Evolutionary conservation across 805 yeast genomes (phyloP), one percentile per base, ranked within the genome.

Genomic region (Lachancea meyersii): DNA sequence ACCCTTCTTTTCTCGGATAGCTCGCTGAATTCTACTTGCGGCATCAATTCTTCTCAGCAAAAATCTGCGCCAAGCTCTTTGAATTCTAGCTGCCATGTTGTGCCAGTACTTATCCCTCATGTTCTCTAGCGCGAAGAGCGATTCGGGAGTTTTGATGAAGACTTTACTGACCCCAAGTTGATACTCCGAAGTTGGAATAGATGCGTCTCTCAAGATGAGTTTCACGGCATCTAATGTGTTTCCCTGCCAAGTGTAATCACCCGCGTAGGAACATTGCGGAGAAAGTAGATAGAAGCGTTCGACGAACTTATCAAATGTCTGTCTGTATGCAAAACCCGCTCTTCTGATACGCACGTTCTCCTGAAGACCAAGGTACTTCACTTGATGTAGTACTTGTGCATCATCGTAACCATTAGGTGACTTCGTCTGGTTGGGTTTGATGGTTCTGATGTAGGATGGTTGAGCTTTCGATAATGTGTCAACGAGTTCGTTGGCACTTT

Each of bases 71-170:
- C 97, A 88, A 3, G 98, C 97, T 51, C 97, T 78, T 70, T 93
- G 99, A 53, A 93, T 91, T 55, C 95, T 79, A 3, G 95, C 89
- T 4, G 98, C 98, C 95, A 93, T 93, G 54, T 86, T 86, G 58
- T 87, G 91, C 97, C 98, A 93, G 61, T 88, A 93, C 68, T 81
- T 84, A 57, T 93, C 99, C 63, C 97, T 78, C 91, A 91, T 80
- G 54, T 86, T 91, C 66, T 93, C 99, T 45, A 93, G 69, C 0
- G 96, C 96, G 62, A 93, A 93, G 55, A 93, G 70, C 0, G 97
- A 91, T 62, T 93, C 98, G 8, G 98, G 98, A 10, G 95, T 87
- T 60, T 93, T 93, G 65, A 93, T 89, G 63, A 93, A 93, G 5
- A 93, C 89, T 63, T 88, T 89, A 8, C 94, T 76, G 2, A 81